phyloP scores from a whole-genome alignment of 2,329 filamentous ascomycete species.

The Aspergillus piperis region DNA sequence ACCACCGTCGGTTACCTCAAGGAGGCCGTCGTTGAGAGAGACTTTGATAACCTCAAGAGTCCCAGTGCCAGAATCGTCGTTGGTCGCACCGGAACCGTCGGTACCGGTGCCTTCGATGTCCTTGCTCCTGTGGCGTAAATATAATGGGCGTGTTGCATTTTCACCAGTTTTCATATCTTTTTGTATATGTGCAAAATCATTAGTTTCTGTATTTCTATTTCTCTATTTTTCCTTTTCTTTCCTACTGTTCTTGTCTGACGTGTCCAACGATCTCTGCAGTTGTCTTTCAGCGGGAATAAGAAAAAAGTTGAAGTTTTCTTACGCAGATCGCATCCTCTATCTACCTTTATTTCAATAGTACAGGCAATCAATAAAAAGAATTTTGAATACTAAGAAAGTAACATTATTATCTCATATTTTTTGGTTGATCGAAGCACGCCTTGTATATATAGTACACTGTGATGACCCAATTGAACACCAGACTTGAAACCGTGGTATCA shows the following conservation, averaged over 20 bases:
- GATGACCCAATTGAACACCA: slow-evolving; percentile 21
- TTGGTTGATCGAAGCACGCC: background rate
- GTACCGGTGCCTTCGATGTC: slow-evolving; percentile 91
- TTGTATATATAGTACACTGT: slow-evolving; percentile 8
- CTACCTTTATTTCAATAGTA: slow-evolving; percentile 10
- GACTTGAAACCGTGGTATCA: slow-evolving; percentile 23
- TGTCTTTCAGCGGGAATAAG: slow-evolving; percentile 37
- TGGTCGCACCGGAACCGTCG: slow-evolving; percentile 77
- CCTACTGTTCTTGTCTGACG: slow-evolving; percentile 27
- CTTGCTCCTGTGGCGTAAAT: slow-evolving; percentile 56
- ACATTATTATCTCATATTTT: background rate
- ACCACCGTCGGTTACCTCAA: slow-evolving; percentile 92
- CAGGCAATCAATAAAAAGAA: slow-evolving; percentile 10
- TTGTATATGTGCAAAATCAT: slow-evolving; percentile 3
- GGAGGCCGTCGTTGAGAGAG: slow-evolving; percentile 85
- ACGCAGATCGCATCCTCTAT: slow-evolving; percentile 33
- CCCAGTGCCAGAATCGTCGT: slow-evolving; percentile 88
- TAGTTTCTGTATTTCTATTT: background rate
- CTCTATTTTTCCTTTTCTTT: background rate
- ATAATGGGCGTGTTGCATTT: slow-evolving; percentile 17
- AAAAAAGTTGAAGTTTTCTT: slow-evolving; percentile 34
- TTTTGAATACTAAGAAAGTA: background rate
- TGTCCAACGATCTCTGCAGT: slow-evolving; percentile 42
- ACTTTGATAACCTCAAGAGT: slow-evolving; percentile 83
- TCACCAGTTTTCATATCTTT: background rate